Evolutionary conservation across 164 flowering plant genomes (phyloP), one percentile per base, ranked within the genome.

Genomic region (grape (Vitis vinifera)): DNA sequence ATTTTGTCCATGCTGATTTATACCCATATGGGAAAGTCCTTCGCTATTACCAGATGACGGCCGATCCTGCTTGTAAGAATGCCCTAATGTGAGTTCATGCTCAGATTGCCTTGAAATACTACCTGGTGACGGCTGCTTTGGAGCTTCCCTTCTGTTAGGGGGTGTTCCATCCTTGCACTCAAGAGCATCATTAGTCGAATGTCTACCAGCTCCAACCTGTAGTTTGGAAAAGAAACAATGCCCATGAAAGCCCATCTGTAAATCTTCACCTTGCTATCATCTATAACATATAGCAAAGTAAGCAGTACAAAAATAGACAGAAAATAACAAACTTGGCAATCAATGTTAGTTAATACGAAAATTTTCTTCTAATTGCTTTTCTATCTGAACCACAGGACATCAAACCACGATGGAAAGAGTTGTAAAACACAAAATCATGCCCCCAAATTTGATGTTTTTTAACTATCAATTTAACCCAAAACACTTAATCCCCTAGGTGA

Each of bases 41-140:
- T 17, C 66, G 0, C 0, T 51, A 10, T n/a, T 19, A 60, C 30
- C 57, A 23, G 29, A 50, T 9, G 53, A 30, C 2, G 10, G 9
- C 9, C 4, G 13, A 48, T 17, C 37, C 17, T 55, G 48, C 19
- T 31, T 11, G 44, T 60, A 31, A 31, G 6, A 4, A 31, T 37
- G 44, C 44, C 44, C 44, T 0, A 1, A 6, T 31, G 51, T 8
- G 10, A 4, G 65, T 9, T 62, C 52, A 9, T 16, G 51, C 19
- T 49, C 65, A n/a, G 27, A 44, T 8, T 62, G 17, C 48, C 55
- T 55, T 53, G 73, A 66, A 14, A n/a, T 60, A 70, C 66, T 19
- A 49, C 30, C 60, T 5, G 3, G 61, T 29, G 68, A 56, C 48
- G 17, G 31, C 14, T 19, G 23, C n/a, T 53, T 1, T 29, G 57